Evolutionary conservation across 1,284 basidiomycete genomes (phyloP).

Genomic region (Tausonia pullulans): DNA sequence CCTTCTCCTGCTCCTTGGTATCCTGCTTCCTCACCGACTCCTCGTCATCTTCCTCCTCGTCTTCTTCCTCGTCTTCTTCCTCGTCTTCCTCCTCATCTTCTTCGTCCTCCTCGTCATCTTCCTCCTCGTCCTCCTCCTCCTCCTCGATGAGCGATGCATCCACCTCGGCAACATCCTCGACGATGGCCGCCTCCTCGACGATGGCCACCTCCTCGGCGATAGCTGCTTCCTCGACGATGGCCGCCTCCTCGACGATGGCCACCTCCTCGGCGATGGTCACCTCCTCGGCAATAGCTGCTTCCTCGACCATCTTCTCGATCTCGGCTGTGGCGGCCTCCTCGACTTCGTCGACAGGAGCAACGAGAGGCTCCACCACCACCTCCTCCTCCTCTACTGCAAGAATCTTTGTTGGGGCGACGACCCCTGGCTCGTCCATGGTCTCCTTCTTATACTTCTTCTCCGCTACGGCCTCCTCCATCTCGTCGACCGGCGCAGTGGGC

Average conservation of each 20-base stretch:
- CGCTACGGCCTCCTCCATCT: too few species aligned
- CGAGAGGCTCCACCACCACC: not conserved
- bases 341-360: not conserved
- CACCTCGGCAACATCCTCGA: not conserved
- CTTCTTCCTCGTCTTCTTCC: not conserved
- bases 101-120: not conserved
- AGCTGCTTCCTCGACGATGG: not conserved
- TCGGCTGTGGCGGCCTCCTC: not conserved
- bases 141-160: not conserved
- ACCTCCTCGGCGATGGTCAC: not conserved
- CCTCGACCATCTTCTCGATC: not conserved
- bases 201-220: not conserved
- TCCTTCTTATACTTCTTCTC: too few species aligned
- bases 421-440: too few species aligned
- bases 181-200: too few species aligned
- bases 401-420: too few species aligned
- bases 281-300: not conserved
- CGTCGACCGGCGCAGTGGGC: too few species aligned
- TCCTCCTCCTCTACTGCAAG: not conserved
- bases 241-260: not conserved
- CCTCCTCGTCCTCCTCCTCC: not conserved
- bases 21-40: not conserved
- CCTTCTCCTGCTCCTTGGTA: not conserved
- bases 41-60: not conserved
- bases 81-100: not conserved